Conservation (phyloP, 1,139 yeast species). For the Kodamaea ohmeri region DNA sequence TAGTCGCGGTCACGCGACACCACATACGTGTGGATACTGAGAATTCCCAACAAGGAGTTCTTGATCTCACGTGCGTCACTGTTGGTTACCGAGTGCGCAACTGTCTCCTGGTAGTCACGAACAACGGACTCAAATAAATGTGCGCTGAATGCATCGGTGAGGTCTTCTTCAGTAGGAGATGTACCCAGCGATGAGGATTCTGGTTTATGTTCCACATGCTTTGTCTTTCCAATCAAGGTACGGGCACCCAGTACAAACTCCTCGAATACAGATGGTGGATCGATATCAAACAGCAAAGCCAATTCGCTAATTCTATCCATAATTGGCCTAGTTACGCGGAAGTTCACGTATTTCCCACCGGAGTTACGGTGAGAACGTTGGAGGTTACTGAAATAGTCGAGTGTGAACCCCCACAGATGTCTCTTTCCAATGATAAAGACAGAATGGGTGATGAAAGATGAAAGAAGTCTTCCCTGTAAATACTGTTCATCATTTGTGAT, state of each 20-base stretch:
- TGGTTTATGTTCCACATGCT: neutral
- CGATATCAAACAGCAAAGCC: slow-evolving; percentile 62
- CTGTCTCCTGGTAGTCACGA: slow-evolving; percentile 34
- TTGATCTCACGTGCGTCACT: slow-evolving; percentile 26
- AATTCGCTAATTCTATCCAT: slow-evolving; percentile 51
- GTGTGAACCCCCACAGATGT: slow-evolving; percentile 23
- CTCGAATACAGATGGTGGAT: slow-evolving; percentile 42
- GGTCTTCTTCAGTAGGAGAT: too few species aligned
- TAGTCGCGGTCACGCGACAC: slow-evolving; percentile 18
- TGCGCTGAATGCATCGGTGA: slow-evolving; percentile 4
- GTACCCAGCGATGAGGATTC: too few species aligned
- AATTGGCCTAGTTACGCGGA: slow-evolving; percentile 19
- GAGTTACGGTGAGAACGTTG: slow-evolving; percentile 17
- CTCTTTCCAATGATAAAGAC: slow-evolving; percentile 38
- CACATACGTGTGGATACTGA: slow-evolving; percentile 29
- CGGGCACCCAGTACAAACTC: slow-evolving; percentile 29
- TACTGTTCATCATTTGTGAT: slow-evolving; percentile 52
- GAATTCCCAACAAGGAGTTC: slow-evolving; percentile 32
- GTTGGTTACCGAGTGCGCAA: slow-evolving; percentile 27
- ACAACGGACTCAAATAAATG: slow-evolving; percentile 34
- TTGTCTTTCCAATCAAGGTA: slow-evolving; percentile 1
- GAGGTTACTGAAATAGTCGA: slow-evolving; percentile 24
- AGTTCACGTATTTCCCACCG: slow-evolving; percentile 15
- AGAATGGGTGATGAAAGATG: slow-evolving; percentile 43
- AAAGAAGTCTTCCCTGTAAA: slow-evolving; percentile 45